phyloP scores from a whole-genome alignment of 2,329 filamentous ascomycete genomes.

The Pseudophaeomoniella oleicola region DNA sequence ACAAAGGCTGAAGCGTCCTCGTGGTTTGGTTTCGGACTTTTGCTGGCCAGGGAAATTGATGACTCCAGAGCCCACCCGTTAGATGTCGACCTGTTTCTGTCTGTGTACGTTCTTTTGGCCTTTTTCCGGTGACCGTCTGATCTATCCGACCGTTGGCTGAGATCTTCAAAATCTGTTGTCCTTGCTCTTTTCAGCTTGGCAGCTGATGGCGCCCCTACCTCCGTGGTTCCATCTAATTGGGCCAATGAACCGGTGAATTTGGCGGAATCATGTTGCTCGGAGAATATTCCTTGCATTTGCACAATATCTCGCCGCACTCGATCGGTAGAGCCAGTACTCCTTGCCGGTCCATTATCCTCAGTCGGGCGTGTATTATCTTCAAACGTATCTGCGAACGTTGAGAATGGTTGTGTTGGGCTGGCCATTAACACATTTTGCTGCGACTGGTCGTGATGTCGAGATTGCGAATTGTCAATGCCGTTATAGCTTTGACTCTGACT shows the following conservation, averaged over 20 bases:
- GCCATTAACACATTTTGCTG: not conserved
- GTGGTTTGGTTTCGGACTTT: no score
- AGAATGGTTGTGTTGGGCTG: not conserved
- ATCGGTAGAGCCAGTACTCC: not conserved
- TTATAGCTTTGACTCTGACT: slow-evolving; percentile 1
- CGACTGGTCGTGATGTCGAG: not conserved
- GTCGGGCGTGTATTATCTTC: not conserved
- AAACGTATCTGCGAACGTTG: not conserved
- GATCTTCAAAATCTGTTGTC: not conserved
- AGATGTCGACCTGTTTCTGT: not conserved
- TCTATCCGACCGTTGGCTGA: not conserved
- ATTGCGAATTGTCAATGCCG: not conserved
- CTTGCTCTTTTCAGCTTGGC: not conserved
- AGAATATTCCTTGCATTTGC: not conserved
- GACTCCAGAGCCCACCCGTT: not conserved
- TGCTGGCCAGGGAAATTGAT: no score
- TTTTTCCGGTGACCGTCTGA: not conserved
- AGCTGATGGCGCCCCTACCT: not conserved
- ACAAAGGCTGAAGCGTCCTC: not conserved
- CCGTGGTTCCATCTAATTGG: not conserved
- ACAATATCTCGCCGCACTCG: not conserved
- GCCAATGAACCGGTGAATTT: not conserved
- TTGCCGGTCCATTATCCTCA: not conserved
- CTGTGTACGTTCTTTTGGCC: not conserved
- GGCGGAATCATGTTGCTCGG: not conserved